Evolutionary conservation across 331 rosid species (phyloP).

Genomic region (Quercus tomentella): DNA sequence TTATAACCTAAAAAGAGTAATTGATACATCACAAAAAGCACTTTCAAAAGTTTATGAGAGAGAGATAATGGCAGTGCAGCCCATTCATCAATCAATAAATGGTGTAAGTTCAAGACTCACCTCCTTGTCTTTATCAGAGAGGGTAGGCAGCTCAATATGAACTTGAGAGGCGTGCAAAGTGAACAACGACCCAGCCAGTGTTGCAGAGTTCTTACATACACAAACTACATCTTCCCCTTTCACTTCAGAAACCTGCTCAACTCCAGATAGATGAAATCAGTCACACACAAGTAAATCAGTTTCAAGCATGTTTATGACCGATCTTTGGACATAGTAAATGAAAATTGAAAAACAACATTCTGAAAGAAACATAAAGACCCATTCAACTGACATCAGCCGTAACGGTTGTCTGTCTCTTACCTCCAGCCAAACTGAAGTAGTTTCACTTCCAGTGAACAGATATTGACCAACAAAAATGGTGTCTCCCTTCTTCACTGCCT

Average conservation of each 20-base stretch:
- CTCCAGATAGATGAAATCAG: conserved; percentile 29
- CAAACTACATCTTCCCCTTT: conserved; percentile 76
- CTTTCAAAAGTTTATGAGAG: background rate
- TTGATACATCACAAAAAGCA: background rate
- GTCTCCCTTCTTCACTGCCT: conserved; percentile 89
- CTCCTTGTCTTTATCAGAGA: conserved; percentile 83
- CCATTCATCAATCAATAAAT: background rate
- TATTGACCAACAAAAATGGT: conserved; percentile 95
- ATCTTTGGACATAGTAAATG: background rate
- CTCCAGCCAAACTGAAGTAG: conserved; percentile 99
- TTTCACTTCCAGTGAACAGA: conserved; percentile 98
- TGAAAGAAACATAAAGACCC: background rate
- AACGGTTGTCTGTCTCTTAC: conserved; percentile 25
- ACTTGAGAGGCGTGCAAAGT: conserved; percentile 91
- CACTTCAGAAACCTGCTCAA: conserved; percentile 69
- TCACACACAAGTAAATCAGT: conserved; percentile 14
- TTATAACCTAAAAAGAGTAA: conserved; percentile 61
- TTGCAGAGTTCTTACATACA: conserved; percentile 78
- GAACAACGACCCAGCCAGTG: conserved; percentile 91
- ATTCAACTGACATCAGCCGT: background rate
- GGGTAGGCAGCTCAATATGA: conserved; percentile 85
- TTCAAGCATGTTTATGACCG: background rate
- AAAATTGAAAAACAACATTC: background rate
- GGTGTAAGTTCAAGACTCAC: conserved; percentile 29
- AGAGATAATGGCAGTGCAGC: background rate